These are phyloP conservation scores for Suhomyces emberorum DNA, from an alignment of 805 yeast genomes.

Conservation along the genomic window DNA sequence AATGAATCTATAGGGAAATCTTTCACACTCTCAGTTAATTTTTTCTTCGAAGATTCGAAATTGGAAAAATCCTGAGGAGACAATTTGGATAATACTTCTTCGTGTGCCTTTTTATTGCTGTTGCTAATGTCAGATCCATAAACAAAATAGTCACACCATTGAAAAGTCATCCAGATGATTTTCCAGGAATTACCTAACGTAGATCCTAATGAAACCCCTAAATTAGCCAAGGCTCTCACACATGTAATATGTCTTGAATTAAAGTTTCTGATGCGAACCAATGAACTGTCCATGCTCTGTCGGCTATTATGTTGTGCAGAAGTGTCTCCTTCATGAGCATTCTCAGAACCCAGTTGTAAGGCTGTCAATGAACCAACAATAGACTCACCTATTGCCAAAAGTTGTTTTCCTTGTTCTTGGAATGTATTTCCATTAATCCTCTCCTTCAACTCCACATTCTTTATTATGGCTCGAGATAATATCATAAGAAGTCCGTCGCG, in stretches of 20 bases:
- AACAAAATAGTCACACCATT: slow-evolving; percentile 74
- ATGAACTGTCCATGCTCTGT: slow-evolving; percentile 19
- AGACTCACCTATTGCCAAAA: slow-evolving; percentile 47
- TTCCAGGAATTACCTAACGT: slow-evolving; percentile 67
- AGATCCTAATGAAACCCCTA: slow-evolving; percentile 81
- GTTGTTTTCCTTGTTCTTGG: slow-evolving; percentile 29
- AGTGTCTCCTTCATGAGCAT: not conserved
- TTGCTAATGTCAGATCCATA: slow-evolving; percentile 50
- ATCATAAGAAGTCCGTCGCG: slow-evolving; percentile 49
- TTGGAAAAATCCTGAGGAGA: slow-evolving; percentile 45
- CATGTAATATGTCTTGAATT: slow-evolving; percentile 71
- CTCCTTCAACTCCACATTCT: slow-evolving; percentile 7
- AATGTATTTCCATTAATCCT: slow-evolving; percentile 4
- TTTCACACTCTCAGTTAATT: slow-evolving; percentile 59
- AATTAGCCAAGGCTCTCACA: slow-evolving; percentile 71
- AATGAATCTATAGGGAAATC: slow-evolving; percentile 54
- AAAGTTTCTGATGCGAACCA: slow-evolving; percentile 22
- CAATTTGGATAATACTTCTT: slow-evolving; percentile 31
- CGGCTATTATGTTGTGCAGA: not conserved
- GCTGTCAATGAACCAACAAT: slow-evolving; percentile 48
- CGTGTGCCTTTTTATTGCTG: slow-evolving; percentile 24
- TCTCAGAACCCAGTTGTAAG: not conserved
- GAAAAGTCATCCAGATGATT: slow-evolving; percentile 56
- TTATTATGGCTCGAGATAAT: slow-evolving; percentile 25
- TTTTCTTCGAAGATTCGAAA: slow-evolving; percentile 55